Evolutionary conservation across 441 rosid genomes (phyloP).

Genomic region (Syzygium syzygioides): DNA sequence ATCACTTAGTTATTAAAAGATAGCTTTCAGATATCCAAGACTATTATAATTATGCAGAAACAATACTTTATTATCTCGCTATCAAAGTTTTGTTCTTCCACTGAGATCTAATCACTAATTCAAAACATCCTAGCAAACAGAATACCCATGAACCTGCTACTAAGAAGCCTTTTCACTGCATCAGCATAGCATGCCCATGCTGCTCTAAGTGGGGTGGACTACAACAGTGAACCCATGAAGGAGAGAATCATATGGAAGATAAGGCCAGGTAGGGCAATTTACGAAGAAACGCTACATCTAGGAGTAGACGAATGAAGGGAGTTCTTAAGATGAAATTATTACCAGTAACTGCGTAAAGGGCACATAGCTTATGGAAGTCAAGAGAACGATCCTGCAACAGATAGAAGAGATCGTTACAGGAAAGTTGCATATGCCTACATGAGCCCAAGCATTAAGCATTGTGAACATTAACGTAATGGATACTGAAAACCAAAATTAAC

Average conservation of each 20-base stretch:
- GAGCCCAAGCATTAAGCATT: background rate
- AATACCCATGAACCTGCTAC: background rate
- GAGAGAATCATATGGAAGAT: background rate
- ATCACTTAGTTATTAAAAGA: background rate
- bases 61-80: background rate
- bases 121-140: background rate
- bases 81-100: background rate
- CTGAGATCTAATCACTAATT: background rate
- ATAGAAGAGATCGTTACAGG: background rate
- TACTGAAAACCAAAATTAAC: background rate
- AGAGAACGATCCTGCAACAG: constrained; percentile 89
- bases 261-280: background rate
- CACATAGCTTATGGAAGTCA: constrained; percentile 79
- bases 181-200: background rate
- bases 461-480: background rate
- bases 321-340: constrained; percentile 9
- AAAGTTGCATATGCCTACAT: background rate
- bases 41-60: background rate
- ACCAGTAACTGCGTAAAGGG: constrained; percentile 98
- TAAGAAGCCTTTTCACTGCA: background rate
- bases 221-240: background rate
- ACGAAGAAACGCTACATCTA: background rate
- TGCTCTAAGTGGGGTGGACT: background rate
- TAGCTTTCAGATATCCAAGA: background rate
- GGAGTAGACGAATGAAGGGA: background rate